Percentiles rank a stretch among this genome's conserved stretches.
Evolutionary conservation across 805 yeast species (phyloP).

Genomic region (Yamadazyma tumulicola): DNA sequence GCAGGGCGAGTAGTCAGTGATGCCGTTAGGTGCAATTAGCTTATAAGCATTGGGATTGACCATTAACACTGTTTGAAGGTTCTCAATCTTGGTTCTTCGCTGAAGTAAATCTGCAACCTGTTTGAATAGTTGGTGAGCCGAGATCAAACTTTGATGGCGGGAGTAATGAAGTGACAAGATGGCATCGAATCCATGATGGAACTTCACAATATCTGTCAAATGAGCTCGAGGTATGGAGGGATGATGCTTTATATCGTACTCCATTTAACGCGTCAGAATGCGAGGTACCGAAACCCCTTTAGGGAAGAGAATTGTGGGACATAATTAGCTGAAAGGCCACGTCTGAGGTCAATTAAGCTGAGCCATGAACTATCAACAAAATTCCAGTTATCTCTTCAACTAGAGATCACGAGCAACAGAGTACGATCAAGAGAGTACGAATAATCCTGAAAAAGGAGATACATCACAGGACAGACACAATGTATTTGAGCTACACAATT

Average conservation of each 20-base stretch:
- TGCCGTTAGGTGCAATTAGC: constrained; percentile 6
- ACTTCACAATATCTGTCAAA: background rate
- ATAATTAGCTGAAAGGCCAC: too few relatives aligned
- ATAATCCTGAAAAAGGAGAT: too few relatives aligned
- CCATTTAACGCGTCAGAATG: too few relatives aligned
- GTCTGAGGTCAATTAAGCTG: too few relatives aligned
- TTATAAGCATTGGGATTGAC: constrained; percentile 14
- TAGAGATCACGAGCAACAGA: too few relatives aligned
- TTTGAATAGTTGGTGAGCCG: constrained; percentile 18
- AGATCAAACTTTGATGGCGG: constrained; percentile 26
- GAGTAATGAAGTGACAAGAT: constrained; percentile 31
- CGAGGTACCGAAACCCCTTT: too few relatives aligned
- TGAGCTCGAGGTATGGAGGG: background rate
- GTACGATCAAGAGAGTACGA: too few relatives aligned
- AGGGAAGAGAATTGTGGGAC: too few relatives aligned
- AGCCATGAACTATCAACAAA: too few relatives aligned
- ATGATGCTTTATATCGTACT: constrained; percentile 1
- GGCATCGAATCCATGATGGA: constrained; percentile 28
- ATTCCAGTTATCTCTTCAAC: too few relatives aligned
- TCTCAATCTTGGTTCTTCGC: constrained; percentile 16
- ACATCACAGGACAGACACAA: too few relatives aligned
- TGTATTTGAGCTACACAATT: too few relatives aligned
- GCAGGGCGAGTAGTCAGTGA: constrained; percentile 13
- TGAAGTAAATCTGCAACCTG: constrained; percentile 17
- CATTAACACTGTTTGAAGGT: constrained; percentile 17